Conservation (phyloP, 2,329 filamentous ascomycete genomes). For the Dothistroma pini region DNA sequence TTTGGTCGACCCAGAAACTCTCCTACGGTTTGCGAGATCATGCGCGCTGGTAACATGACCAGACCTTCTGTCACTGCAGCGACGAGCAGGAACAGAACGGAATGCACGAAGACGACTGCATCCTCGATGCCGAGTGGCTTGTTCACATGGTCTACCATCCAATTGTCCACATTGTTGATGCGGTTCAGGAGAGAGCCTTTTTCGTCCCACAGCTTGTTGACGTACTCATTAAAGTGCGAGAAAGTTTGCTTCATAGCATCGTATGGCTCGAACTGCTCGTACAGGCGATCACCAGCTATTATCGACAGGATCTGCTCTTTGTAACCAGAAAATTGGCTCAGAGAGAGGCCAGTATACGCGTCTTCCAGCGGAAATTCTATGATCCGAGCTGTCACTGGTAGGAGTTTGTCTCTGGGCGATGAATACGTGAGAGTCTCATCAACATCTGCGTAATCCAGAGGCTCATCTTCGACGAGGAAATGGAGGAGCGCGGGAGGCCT, state of each 20-base stretch:
- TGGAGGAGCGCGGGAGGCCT: slow-evolving; percentile 18
- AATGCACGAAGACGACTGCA: slow-evolving; percentile 1
- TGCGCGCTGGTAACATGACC: neutral
- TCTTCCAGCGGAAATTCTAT: slow-evolving; percentile 20
- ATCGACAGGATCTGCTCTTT: slow-evolving; percentile 18
- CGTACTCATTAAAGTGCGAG: slow-evolving; percentile 14
- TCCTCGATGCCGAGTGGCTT: slow-evolving; percentile 13
- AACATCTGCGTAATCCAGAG: neutral
- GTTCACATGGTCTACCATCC: slow-evolving; percentile 16
- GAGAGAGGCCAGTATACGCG: slow-evolving; percentile 14
- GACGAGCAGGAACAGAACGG: slow-evolving; percentile 5
- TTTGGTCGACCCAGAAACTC: slow-evolving; percentile 15
- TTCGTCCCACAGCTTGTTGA: slow-evolving; percentile 14
- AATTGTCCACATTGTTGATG: slow-evolving; percentile 11
- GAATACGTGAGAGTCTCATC: slow-evolving; percentile 13
- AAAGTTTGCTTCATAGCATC: slow-evolving; percentile 10
- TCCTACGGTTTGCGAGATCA: slow-evolving; percentile 1
- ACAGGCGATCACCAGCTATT: slow-evolving; percentile 16
- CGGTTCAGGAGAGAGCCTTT: slow-evolving; percentile 9
- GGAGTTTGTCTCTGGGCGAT: neutral
- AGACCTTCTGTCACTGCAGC: slow-evolving; percentile 1
- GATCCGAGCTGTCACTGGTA: slow-evolving; percentile 17
- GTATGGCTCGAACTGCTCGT: slow-evolving; percentile 20
- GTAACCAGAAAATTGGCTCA: slow-evolving; percentile 11
- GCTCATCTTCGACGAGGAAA: slow-evolving; percentile 17